These are phyloP conservation scores for Lizanozyma gosingica DNA, from an alignment of 1,139 yeast genomes.

Conservation along the genomic window DNA sequence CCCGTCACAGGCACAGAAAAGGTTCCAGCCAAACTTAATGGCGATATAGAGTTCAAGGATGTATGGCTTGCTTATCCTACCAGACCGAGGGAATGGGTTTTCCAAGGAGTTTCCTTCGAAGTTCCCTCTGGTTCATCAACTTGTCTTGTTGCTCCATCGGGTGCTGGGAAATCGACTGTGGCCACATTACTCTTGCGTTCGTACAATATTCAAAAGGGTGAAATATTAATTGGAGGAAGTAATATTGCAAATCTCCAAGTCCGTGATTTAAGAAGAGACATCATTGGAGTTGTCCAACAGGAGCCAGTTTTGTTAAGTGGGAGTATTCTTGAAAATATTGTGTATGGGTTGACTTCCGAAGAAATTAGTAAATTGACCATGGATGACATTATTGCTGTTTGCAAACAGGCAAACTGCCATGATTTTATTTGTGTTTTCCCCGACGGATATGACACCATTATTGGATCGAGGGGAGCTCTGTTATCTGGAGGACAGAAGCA, in stretches of 20 bases:
- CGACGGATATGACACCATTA: conserved; percentile 44
- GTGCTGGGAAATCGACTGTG: conserved; percentile 85
- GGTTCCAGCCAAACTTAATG: conserved; percentile 32
- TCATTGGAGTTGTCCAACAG: conserved; percentile 80
- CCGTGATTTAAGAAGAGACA: conserved; percentile 57
- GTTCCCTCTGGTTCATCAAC: conserved; percentile 69
- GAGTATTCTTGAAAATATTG: conserved; percentile 67
- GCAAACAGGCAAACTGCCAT: conserved; percentile 46
- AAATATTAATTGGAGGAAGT: conserved; percentile 56
- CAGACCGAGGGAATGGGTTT: conserved; percentile 65
- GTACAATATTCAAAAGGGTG: conserved; percentile 50
- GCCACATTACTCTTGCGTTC: conserved; percentile 66
- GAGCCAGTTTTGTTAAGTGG: conserved; percentile 81
- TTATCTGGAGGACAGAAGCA: conserved; percentile 86
- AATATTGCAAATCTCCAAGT: conserved; percentile 59
- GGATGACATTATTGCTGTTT: conserved; percentile 34
- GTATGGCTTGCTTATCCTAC: conserved; percentile 82
- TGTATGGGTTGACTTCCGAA: conserved; percentile 58
- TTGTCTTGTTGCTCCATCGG: conserved; percentile 88
- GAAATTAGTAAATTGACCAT: conserved; percentile 34
- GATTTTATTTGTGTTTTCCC: conserved; percentile 42
- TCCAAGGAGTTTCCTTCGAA: conserved; percentile 52
- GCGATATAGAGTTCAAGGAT: conserved; percentile 56
- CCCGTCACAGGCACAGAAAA: conserved; percentile 31
- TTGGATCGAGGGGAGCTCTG: conserved; percentile 50